Percentiles rank a stretch among this genome's conserved stretches.
These are phyloP conservation scores for Lepiota venenata DNA, from an alignment of 768 basidiomycete species.

Conservation along the genomic window DNA sequence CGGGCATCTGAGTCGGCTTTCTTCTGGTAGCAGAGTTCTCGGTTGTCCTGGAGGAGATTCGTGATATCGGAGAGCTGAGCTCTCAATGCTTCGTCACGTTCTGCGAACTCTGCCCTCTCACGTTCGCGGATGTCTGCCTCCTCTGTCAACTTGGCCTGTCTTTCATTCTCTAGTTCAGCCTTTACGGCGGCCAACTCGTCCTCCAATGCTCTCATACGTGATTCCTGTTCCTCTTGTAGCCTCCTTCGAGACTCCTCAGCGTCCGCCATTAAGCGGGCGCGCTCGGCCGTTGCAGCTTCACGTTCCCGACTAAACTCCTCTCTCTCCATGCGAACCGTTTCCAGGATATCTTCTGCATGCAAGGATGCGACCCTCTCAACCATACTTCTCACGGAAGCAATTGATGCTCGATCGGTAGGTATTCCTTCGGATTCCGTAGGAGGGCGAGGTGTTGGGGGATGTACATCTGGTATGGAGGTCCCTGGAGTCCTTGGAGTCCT, in stretches of 20 bases:
- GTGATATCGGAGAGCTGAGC: slow-evolving; percentile 69
- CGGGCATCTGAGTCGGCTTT: slow-evolving; percentile 56
- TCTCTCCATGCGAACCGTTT: slow-evolving; percentile 54
- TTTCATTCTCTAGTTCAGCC: slow-evolving; percentile 62
- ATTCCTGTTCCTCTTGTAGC: slow-evolving; percentile 46
- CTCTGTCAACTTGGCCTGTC: slow-evolving; percentile 50
- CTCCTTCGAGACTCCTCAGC: slow-evolving; percentile 46
- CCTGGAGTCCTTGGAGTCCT: slow-evolving; percentile 10
- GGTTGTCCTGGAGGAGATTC: slow-evolving; percentile 66
- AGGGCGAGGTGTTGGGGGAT: neutral
- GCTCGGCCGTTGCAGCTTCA: slow-evolving; percentile 51
- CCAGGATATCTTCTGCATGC: slow-evolving; percentile 55
- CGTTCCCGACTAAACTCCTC: slow-evolving; percentile 56
- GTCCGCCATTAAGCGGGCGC: slow-evolving; percentile 45
- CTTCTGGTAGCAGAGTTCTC: slow-evolving; percentile 56
- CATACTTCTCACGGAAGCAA: slow-evolving; percentile 36
- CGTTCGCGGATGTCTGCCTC: slow-evolving; percentile 62
- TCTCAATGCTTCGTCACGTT: slow-evolving; percentile 58
- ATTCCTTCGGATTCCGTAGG: slow-evolving; percentile 18
- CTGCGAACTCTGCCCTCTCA: slow-evolving; percentile 51
- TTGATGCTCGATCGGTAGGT: slow-evolving; percentile 34
- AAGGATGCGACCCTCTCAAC: slow-evolving; percentile 52
- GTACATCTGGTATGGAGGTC: slow-evolving; percentile 10
- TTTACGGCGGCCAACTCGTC: slow-evolving; percentile 57
- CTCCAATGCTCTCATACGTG: slow-evolving; percentile 57